Evolutionary conservation across 495 filamentous ascomycete species (phyloP).

Genomic region (Rhypophila decipiens): DNA sequence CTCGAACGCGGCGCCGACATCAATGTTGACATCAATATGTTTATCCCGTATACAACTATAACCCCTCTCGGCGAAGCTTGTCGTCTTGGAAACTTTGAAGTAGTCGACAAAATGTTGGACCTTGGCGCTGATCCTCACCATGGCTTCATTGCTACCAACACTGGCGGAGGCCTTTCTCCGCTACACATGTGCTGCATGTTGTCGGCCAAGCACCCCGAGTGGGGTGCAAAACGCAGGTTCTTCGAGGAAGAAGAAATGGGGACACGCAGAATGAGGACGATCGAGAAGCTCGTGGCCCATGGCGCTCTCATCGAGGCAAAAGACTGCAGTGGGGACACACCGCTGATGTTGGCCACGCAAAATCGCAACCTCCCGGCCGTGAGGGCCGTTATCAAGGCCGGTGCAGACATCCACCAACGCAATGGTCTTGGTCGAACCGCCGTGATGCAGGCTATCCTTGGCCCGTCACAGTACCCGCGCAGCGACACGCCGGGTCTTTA

Average conservation of each 20-base stretch:
- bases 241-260: slow-evolving; percentile 13
- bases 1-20: slow-evolving; percentile 27
- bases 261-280: slow-evolving; percentile 12
- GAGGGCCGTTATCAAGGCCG: slow-evolving; percentile 13
- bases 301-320: slow-evolving; percentile 23
- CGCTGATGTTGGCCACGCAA: slow-evolving; percentile 23
- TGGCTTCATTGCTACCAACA: slow-evolving; percentile 17
- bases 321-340: slow-evolving; percentile 25
- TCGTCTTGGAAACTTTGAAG: slow-evolving; percentile 22
- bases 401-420: slow-evolving; percentile 13
- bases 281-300: slow-evolving; percentile 19
- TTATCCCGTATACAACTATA: slow-evolving; percentile 25
- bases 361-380: slow-evolving; percentile 14
- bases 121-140: slow-evolving; percentile 23
- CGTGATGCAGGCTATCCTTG: slow-evolving; percentile 10
- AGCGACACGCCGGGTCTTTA: not conserved
- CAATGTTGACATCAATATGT: slow-evolving; percentile 22
- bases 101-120: slow-evolving; percentile 24
- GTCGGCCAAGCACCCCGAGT: slow-evolving; percentile 11
- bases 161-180: slow-evolving; percentile 15
- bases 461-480: slow-evolving; percentile 13
- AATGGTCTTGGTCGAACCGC: slow-evolving; percentile 13
- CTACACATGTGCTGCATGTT: slow-evolving; percentile 29
- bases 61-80: slow-evolving; percentile 34
- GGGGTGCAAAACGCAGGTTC: not conserved